phyloP scores from a whole-genome alignment of 2,329 filamentous ascomycete genomes.

The Delphinella strobiligena region DNA sequence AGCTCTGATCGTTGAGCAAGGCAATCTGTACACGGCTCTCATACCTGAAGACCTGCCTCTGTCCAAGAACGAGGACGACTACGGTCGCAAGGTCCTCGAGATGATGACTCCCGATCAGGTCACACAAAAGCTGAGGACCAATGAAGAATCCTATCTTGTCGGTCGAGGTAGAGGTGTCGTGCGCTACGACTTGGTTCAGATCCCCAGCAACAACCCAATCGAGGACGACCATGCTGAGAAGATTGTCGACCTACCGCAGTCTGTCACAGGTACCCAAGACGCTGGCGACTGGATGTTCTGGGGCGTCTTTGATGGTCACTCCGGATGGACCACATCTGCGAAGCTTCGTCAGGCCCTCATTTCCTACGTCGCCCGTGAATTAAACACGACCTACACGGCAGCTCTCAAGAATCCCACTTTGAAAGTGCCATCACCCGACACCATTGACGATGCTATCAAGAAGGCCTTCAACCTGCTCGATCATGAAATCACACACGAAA shows the following conservation, averaged over 20 bases:
- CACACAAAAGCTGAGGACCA: slow-evolving; percentile 74
- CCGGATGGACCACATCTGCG: slow-evolving; percentile 95
- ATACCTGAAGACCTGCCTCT: slow-evolving; percentile 78
- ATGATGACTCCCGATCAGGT: slow-evolving; percentile 96
- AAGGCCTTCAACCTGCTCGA: slow-evolving; percentile 79
- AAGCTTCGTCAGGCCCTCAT: slow-evolving; percentile 89
- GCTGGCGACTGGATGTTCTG: slow-evolving; percentile 97
- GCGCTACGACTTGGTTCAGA: slow-evolving; percentile 86
- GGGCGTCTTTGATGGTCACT: slow-evolving; percentile 96
- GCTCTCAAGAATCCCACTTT: slow-evolving; percentile 46
- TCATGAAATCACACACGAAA: slow-evolving; percentile 87
- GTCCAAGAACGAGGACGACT: slow-evolving; percentile 75
- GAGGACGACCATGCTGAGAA: slow-evolving; percentile 98
- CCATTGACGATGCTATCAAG: slow-evolving; percentile 86
- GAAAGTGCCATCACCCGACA: slow-evolving; percentile 59
- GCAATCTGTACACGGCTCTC: slow-evolving; percentile 78
- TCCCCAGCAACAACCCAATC: slow-evolving; percentile 93
- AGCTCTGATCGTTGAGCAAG: slow-evolving; percentile 78
- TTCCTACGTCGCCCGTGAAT: slow-evolving; percentile 79
- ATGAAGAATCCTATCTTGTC: slow-evolving; percentile 85
- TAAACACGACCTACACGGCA: slow-evolving; percentile 83
- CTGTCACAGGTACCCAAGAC: slow-evolving; percentile 42
- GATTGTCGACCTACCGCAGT: slow-evolving; percentile 77
- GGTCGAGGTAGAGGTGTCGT: slow-evolving; percentile 83
- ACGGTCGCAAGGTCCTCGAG: slow-evolving; percentile 75